Base-by-base conservation (phyloP, 768 basidiomycete genomes). In the Baorangia bicolor region DNA sequence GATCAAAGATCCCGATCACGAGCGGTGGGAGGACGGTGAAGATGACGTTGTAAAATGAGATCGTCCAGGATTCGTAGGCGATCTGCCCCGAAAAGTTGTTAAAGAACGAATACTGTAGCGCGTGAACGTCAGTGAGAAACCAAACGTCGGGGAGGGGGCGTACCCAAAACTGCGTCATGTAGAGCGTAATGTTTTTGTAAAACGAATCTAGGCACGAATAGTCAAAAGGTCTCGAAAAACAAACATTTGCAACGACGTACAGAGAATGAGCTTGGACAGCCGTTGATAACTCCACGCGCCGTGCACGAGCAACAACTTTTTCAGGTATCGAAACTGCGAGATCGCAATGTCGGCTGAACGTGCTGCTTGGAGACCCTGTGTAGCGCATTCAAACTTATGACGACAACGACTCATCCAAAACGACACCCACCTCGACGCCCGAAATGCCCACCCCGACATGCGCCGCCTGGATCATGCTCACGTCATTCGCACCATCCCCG, bases 71-170 rank as follows among this genome's bases (percentile, higher is more conserved):
- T 75, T 99, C 97, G 69, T 94, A 95, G 48, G 94, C 91, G 58
- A 98, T 95, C 71, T 98, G 97, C 20, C 97, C 97, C 1, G 97
- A 99, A 77, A 97, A 98, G 66, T 96, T 97, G 80, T 98, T 99
- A 83, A 95, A 92, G 79, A 98, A 96, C 11, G 97, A 97, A 73
- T 85, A 99, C 96, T 98, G 47, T n/a, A 47, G 35, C 13, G 14
- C 27, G 12, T 8, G 5, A 18, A 5, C 12, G 41, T 65, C 49
- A 62, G 55, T 21, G 13, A 2, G 2, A 39, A 41, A n/a, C 23
- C n/a, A 25, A 33, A 7, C 20, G n/a, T 16, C 18, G 5, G 12
- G 34, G 16, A 4, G 6, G 8, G 14, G 21, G 58, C 81, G 23
- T 72, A 94, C 95, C 94, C 95, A 98, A 72, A 98, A 98, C 59